Percentiles rank a stretch among this genome's conserved stretches.
Conservation (phyloP, 2,329 filamentous ascomycete genomes). For the Graphilbum sp. region DNA sequence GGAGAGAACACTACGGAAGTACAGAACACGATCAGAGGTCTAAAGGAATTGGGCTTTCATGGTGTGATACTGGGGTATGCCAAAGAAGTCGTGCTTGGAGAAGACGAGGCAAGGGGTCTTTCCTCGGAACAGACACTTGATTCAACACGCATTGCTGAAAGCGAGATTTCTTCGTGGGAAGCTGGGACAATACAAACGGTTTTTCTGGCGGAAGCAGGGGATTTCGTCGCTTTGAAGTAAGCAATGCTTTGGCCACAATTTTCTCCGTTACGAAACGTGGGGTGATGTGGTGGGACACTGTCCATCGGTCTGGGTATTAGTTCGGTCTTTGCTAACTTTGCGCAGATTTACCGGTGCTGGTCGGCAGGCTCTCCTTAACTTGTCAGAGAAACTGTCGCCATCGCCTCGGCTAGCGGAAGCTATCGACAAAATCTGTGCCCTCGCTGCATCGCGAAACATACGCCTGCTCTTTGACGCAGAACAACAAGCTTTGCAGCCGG, state of each 20-base stretch:
- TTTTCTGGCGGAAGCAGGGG: slow-evolving; percentile 49
- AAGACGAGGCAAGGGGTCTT: slow-evolving; percentile 30
- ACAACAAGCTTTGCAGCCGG: slow-evolving; percentile 60
- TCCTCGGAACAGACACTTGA: slow-evolving; percentile 26
- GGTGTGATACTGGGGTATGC: slow-evolving; percentile 80
- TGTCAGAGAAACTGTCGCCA: slow-evolving; percentile 46
- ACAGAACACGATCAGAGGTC: slow-evolving; percentile 53
- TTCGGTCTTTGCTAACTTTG: not conserved
- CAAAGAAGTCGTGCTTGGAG: slow-evolving; percentile 57
- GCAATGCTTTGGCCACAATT: no score
- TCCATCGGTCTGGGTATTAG: no score
- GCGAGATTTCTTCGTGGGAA: slow-evolving; percentile 56
- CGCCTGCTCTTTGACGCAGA: slow-evolving; percentile 75
- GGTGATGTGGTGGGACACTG: no score
- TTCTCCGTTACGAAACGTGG: no score
- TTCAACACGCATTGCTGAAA: slow-evolving; percentile 25
- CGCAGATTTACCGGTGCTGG: slow-evolving; percentile 66
- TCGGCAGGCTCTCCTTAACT: slow-evolving; percentile 48
- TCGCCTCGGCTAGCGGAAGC: slow-evolving; percentile 48
- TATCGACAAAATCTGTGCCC: slow-evolving; percentile 58
- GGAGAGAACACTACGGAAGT: no score
- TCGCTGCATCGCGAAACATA: slow-evolving; percentile 52
- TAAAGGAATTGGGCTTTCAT: slow-evolving; percentile 56
- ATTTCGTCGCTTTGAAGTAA: slow-evolving; percentile 50
- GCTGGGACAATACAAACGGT: slow-evolving; percentile 62